A percentile compares a stretch with the other conserved stretches of the same genome.
Conservation (phyloP, 108 stramenopile genomes). For the Tribonema minus region DNA sequence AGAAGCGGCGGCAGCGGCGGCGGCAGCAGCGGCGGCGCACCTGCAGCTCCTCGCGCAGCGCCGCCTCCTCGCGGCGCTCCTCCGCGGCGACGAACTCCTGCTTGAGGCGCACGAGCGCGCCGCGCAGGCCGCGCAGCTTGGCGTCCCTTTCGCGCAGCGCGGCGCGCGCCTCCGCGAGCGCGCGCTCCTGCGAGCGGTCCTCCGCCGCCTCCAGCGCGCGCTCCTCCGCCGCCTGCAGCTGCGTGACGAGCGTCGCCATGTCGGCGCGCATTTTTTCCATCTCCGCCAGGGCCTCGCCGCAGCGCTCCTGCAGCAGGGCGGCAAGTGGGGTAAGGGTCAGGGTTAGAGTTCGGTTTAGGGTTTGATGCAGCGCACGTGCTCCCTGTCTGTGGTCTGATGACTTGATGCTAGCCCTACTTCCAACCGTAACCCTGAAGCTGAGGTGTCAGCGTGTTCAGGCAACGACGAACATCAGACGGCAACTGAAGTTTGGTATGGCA, state of each 20-base stretch:
- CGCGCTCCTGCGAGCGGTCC: slow-evolving; percentile 7
- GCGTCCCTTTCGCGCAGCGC: slow-evolving; percentile 16
- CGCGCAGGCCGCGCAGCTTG: slow-evolving; percentile 21
- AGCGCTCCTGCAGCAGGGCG: slow-evolving; percentile 29
- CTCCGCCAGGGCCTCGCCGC: slow-evolving; percentile 51
- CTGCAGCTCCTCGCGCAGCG: background rate
- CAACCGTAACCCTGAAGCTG: too few relatives aligned
- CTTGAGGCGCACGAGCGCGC: slow-evolving; percentile 36
- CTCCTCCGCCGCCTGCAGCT: slow-evolving; percentile 55
- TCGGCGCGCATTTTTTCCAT: slow-evolving; percentile 52
- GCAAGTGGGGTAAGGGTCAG: too few relatives aligned
- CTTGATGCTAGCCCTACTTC: too few relatives aligned
- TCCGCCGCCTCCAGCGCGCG: slow-evolving; percentile 21
- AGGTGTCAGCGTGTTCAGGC: too few relatives aligned
- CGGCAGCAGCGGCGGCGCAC: background rate
- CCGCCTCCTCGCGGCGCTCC: background rate
- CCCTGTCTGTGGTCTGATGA: too few relatives aligned
- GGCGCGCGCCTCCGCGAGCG: slow-evolving; percentile 30
- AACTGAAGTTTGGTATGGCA: too few relatives aligned
- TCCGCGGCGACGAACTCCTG: slow-evolving; percentile 41
- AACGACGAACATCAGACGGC: too few relatives aligned
- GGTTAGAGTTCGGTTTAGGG: too few relatives aligned
- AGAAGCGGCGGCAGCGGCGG: background rate
- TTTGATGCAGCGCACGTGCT: too few relatives aligned
- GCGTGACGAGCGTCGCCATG: slow-evolving; percentile 44